Conservation (phyloP, 2,329 filamentous ascomycete species). For the Tolypocladium cylindrosporum region DNA sequence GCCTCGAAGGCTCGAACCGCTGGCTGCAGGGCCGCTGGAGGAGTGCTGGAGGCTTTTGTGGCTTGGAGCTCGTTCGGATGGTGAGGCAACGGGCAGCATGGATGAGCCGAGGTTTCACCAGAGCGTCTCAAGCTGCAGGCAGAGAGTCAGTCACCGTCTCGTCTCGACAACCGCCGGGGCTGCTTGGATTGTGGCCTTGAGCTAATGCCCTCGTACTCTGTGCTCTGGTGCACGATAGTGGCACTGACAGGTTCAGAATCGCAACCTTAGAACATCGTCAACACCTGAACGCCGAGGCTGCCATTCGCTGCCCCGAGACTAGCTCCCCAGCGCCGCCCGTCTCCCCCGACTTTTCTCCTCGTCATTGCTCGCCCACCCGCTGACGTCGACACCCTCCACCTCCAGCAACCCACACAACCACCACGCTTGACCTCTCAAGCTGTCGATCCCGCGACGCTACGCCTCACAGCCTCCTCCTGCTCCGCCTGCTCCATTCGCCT, state of each 20-base stretch:
- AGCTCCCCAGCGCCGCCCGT: not conserved
- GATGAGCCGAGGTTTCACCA: not conserved
- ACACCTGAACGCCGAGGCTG: not conserved
- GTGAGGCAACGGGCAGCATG: not conserved
- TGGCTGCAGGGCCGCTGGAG: not conserved
- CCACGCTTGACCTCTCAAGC: not conserved
- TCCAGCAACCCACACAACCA: not conserved
- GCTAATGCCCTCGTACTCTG: not conserved
- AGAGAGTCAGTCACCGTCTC: not conserved
- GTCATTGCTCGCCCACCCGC: not conserved
- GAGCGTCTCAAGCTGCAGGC: not conserved
- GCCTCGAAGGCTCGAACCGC: not conserved
- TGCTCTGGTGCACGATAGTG: not conserved
- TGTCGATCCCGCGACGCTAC: conserved; percentile 5
- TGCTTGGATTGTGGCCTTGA: not conserved
- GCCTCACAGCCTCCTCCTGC: conserved; percentile 4
- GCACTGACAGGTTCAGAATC: not conserved
- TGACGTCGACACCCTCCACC: conserved; percentile 3
- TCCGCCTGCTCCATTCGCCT: not conserved
- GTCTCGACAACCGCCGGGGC: not conserved
- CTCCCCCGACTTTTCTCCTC: not conserved
- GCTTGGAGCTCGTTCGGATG: not conserved
- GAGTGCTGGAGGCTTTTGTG: not conserved
- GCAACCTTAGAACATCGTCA: not conserved
- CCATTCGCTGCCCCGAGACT: not conserved